Evolutionary conservation across 1,284 basidiomycete genomes (phyloP).

Genomic region (Pascua guehoae): DNA sequence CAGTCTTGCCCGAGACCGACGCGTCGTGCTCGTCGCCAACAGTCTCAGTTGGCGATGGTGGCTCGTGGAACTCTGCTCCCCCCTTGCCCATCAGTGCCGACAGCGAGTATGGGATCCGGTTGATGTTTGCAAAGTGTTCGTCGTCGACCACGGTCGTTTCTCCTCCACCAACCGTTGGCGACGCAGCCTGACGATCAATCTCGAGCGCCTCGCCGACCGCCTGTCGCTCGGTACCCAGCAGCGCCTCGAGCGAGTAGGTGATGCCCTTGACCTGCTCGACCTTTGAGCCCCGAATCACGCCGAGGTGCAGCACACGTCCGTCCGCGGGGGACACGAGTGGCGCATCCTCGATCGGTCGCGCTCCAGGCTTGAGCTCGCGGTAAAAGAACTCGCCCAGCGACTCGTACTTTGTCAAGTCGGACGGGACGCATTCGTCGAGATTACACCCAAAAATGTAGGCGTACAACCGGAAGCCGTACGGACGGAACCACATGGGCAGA

Average conservation of each 20-base stretch:
- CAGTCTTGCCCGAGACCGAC: conserved; percentile 36
- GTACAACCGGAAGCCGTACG: conserved; percentile 81
- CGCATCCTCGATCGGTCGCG: conserved; percentile 72
- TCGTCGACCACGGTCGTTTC: conserved; percentile 52
- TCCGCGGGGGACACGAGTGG: conserved; percentile 89
- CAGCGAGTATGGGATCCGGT: conserved; percentile 93
- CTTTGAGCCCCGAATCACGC: conserved; percentile 70
- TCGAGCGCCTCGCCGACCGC: conserved; percentile 25
- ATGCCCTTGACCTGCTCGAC: conserved; percentile 98
- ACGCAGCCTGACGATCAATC: conserved; percentile 18
- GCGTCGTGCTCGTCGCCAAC: conserved; percentile 37
- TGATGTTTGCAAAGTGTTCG: conserved; percentile 89
- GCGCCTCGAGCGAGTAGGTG: conserved; percentile 89
- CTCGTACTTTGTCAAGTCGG: conserved; percentile 73
- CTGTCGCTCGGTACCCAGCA: conserved; percentile 63
- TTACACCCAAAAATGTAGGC: conserved; percentile 87
- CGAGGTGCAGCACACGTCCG: conserved; percentile 88
- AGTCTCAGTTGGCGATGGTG: conserved; percentile 8
- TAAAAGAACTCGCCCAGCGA: conserved; percentile 94
- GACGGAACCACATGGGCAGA: conserved; percentile 90
- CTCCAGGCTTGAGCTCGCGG: conserved; percentile 76
- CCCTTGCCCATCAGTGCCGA: conserved; percentile 67
- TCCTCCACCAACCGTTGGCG: conserved; percentile 49
- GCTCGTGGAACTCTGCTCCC: conserved; percentile 23
- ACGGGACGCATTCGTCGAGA: conserved; percentile 79